Conservation (phyloP, 345 rosid species). For the Acer campestre region DNA sequence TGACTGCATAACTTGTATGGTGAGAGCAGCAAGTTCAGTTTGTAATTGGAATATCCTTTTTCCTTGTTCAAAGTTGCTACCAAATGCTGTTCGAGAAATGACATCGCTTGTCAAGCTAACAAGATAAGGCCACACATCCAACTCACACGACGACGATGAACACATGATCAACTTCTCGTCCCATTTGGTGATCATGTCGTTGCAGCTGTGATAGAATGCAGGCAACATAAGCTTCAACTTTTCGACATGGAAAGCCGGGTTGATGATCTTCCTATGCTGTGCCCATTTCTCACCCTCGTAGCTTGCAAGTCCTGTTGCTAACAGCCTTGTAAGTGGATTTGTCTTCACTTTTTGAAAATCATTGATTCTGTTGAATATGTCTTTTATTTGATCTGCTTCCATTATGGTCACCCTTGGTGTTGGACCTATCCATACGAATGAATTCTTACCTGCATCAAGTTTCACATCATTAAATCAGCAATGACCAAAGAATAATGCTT, state of each 20-base stretch:
- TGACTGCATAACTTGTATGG: background rate
- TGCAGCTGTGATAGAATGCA: conserved; percentile 19
- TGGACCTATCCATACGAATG: conserved; percentile 49
- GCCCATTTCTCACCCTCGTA: conserved; percentile 46
- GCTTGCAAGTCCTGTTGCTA: conserved; percentile 28
- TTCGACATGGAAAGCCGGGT: conserved; percentile 43
- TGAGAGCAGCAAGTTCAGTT: conserved; percentile 7
- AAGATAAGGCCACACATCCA: conserved; percentile 35
- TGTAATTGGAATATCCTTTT: conserved; percentile 20
- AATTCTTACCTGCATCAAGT: conserved; percentile 31
- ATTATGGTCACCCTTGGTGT: conserved; percentile 39
- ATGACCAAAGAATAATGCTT: no score
- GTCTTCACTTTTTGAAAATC: conserved; percentile 39
- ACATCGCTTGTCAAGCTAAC: conserved; percentile 27
- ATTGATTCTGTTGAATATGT: conserved; percentile 28
- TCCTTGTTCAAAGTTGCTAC: conserved; percentile 31
- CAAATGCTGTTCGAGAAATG: conserved; percentile 42
- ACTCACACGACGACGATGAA: conserved; percentile 2
- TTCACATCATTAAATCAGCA: no score
- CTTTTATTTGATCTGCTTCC: conserved; percentile 44
- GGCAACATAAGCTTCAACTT: conserved; percentile 35
- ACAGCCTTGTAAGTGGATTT: conserved; percentile 26
- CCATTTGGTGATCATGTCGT: conserved; percentile 29
- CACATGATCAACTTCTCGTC: background rate
- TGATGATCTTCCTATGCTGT: conserved; percentile 41